A percentile compares a stretch with the other conserved stretches of the same genome.
phyloP scores from a whole-genome alignment of 495 filamentous ascomycete genomes.

The Hyaloscypha variabilis region DNA sequence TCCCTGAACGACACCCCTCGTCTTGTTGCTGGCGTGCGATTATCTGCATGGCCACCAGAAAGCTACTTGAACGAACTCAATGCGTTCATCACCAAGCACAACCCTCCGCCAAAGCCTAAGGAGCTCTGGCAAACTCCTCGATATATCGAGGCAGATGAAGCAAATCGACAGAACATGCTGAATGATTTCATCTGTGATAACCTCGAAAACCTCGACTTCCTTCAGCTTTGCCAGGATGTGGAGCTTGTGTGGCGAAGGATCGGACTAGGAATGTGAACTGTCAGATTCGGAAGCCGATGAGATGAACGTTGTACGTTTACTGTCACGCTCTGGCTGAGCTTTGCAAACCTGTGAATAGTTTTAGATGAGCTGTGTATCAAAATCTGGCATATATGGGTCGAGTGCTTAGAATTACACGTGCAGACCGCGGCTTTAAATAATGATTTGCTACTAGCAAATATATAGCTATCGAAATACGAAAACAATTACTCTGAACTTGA shows the following conservation, averaged over 20 bases:
- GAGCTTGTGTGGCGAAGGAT: slow-evolving; percentile 44
- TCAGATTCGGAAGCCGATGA: not conserved
- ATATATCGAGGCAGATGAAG: slow-evolving; percentile 37
- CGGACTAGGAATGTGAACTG: slow-evolving; percentile 35
- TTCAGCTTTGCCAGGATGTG: slow-evolving; percentile 44
- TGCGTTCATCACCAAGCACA: slow-evolving; percentile 25
- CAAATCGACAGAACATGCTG: slow-evolving; percentile 37
- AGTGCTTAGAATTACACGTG: not conserved
- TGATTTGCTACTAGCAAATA: not conserved
- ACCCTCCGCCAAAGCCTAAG: slow-evolving; percentile 12
- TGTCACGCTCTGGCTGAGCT: not conserved
- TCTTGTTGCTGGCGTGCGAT: not conserved
- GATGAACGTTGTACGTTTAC: no score
- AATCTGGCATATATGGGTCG: not conserved
- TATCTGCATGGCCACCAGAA: slow-evolving; percentile 19
- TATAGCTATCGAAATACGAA: no score
- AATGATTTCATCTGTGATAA: slow-evolving; percentile 45
- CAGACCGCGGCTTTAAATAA: not conserved
- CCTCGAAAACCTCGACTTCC: slow-evolving; percentile 43
- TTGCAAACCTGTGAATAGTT: not conserved
- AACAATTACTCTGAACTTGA: no score
- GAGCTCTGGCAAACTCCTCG: slow-evolving; percentile 30
- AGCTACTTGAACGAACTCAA: slow-evolving; percentile 27
- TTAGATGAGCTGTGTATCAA: not conserved
- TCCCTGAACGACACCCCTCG: not conserved